phyloP scores from a whole-genome alignment of 805 yeast species.

The Millerozyma miso region DNA sequence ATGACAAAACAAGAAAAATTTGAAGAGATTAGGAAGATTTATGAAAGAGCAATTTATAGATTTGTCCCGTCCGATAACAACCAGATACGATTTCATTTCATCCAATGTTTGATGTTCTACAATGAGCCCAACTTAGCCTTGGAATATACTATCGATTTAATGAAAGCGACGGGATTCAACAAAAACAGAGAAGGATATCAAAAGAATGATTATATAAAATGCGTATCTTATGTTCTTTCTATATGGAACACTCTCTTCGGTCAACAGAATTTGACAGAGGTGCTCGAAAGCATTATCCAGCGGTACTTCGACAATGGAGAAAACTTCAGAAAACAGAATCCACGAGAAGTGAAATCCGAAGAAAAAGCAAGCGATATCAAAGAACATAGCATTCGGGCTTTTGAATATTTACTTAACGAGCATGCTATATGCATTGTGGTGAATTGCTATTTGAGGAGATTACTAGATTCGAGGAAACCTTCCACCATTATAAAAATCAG shows the following conservation, averaged over 20 bases:
- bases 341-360: conserved; percentile 2
- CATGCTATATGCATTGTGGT: conserved; percentile 36
- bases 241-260: conserved; percentile 8
- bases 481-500: conserved; percentile 16
- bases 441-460: conserved; percentile 26
- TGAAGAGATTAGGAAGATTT: conserved; percentile 38
- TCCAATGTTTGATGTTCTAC: conserved; percentile 16
- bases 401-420: conserved; percentile 35
- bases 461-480: conserved; percentile 22
- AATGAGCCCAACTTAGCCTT: conserved; percentile 17
- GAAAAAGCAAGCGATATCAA: conserved; percentile 2
- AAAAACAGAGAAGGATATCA: conserved; percentile 6
- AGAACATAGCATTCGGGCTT: conserved; percentile 13
- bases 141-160: conserved; percentile 24
- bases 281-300: conserved; percentile 16
- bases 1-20: conserved; percentile 15
- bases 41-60: conserved; percentile 46
- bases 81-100: conserved; percentile 22
- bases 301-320: conserved; percentile 17
- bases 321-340: conserved; percentile 1
- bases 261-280: conserved; percentile 11
- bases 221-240: conserved; percentile 9
- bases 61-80: conserved; percentile 31
- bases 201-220: conserved; percentile 16
- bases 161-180: conserved; percentile 21